Base-by-base conservation (phyloP, 2,329 filamentous ascomycete species). In the Bipolaris victoriae region DNA sequence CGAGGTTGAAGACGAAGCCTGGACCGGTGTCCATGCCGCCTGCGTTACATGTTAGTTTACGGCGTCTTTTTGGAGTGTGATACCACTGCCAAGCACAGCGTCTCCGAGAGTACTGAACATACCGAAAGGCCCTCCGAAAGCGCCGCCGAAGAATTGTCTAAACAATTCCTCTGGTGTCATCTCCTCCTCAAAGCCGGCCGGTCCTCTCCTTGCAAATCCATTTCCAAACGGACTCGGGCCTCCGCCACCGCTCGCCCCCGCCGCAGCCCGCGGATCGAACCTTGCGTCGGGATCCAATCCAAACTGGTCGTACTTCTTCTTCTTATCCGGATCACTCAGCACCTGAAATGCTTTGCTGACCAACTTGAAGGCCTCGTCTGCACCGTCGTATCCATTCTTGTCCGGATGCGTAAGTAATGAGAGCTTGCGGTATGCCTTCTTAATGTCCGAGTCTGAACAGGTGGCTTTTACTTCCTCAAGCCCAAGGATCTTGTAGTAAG, bases 331-430 rank as follows among this genome's bases (percentile, higher is more conserved):
- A 76, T 99, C 95, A 60, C 92, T 94, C 47, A 99, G 82, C 50
- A 98, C 87, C 68, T 96, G 90, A 76, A 99, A 99, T 15, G 95
- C 95, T 68, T 92, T 86, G 71, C 91, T 90, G 22, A 99, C 92
- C 90, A 97, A 90, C 82, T 99, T 99, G 82, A 99, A 99, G 31
- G 95, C 95, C 81, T 99, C 95, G 76, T 97, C 95, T 53, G 95
- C 94, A 58, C 96, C 88, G 36, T 94, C 89, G 76, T 97, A 93
- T 49, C 93, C 93, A 83, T 99, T 99, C 83, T 99, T 99, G 82
- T 99, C 95, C 62, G 95, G 95, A 82, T 99, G 95, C 58, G 95
- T 99, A 72, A 98, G 83, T 70, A 99, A 81, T 74, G 90, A 95
- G 75, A 96, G 84, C 80, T 97, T 98, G 72, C 94, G 87, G 80